Evolutionary conservation across 805 yeast genomes (phyloP), one percentile per base, ranked within the genome.

Genomic region (Candida pseudofarinosa): DNA sequence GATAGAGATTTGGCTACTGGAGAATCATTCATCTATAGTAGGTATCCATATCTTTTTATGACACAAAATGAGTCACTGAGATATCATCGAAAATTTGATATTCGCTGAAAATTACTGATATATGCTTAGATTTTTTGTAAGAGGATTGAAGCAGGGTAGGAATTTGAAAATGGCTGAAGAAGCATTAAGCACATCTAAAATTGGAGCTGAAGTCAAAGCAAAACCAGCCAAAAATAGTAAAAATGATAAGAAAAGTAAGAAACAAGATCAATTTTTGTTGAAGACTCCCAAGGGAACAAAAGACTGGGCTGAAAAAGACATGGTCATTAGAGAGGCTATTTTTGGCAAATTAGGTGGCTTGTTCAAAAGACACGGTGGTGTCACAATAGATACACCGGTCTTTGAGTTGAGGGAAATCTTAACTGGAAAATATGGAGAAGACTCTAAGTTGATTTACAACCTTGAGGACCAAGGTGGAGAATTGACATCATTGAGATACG

Each of bases 381-480:
- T 89, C 28, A 91, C 99, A 34, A 88, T 93, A 51, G 99, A 93
- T 63, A 93, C 99, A 1, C 99, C 99, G 4, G 99, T 93, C 3
- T 93, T 93, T 56, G 99, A 93, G 66, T 76, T 91, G 52, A 80
- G 96, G 54, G 99, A 93, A 65, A 93, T 93, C 54, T 77, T 93
- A 45, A 82, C 97, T 19, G 99, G 99, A 38, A 93, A 93, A 63
- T 93, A 93, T 64, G 99, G 99, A 62, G 99, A 93, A 69, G 99
- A 93, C 63, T 90, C 97, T 26, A 93, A 93, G 67, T 76, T 93
- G 56, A 93, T 93, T 58, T 93, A 93, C 67, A 91, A 93, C 65
- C 76, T 93, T 59, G 95, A 93, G 65, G 99, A 93, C 65, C 99
- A 93, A 72, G 99, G 99, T 61, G 99, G 99, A 53, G 99, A 93